phyloP scores from a whole-genome alignment of 352 stramenopile genomes.

The Pythium brassicae region DNA sequence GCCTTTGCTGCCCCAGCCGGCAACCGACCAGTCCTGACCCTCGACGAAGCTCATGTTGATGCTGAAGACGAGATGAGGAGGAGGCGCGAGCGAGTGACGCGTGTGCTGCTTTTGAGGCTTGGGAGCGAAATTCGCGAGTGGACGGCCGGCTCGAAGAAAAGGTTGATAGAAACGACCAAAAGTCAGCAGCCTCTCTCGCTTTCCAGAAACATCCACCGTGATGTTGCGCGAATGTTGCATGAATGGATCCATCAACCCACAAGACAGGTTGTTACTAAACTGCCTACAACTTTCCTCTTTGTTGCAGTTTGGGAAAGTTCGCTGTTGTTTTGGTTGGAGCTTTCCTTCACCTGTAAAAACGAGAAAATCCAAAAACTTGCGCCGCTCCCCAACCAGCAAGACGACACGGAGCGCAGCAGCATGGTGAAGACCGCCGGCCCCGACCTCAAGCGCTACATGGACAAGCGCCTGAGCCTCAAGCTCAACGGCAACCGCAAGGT shows the following conservation, averaged over 20 bases:
- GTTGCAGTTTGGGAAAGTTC: neutral
- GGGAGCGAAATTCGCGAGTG: too few relatives aligned
- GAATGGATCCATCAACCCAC: neutral
- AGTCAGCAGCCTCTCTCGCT: neutral
- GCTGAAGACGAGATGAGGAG: neutral
- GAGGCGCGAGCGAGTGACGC: neutral
- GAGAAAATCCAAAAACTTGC: constrained; percentile 3
- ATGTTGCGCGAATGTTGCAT: neutral
- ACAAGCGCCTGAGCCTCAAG: constrained; percentile 93
- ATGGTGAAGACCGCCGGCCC: constrained; percentile 81
- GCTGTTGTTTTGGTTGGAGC: neutral
- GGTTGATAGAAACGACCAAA: neutral
- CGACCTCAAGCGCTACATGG: constrained; percentile 92
- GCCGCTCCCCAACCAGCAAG: neutral
- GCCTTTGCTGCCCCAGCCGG: constrained; percentile 73
- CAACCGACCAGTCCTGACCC: constrained; percentile 74
- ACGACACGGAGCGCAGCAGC: neutral
- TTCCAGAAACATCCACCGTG: constrained; percentile 11
- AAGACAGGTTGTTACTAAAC: too few relatives aligned
- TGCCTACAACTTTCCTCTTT: constrained; percentile 6
- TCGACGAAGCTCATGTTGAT: constrained; percentile 59
- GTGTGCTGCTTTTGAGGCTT: constrained; percentile 3
- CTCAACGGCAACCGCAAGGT: constrained; percentile 95
- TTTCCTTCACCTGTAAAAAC: neutral
- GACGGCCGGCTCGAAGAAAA: constrained; percentile 7